Conservation (phyloP, 192 early-diverging fungal species). For the Coemansia sp. region DNA sequence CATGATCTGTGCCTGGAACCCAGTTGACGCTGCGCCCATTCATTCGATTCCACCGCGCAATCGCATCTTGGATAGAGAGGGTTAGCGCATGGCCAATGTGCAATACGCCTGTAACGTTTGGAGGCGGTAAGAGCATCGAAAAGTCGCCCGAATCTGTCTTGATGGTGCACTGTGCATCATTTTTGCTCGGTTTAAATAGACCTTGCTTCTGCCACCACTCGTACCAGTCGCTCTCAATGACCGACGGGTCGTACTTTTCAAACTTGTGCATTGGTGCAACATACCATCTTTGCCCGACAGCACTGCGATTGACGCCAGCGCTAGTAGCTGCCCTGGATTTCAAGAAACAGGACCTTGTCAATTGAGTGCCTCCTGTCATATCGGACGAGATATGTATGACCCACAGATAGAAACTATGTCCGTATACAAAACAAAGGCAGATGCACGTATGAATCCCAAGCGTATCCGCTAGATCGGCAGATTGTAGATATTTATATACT, state of each 20-base stretch:
- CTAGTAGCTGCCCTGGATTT: not conserved
- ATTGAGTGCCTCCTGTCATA: too few relatives aligned
- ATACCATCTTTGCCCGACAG: conserved; percentile 10
- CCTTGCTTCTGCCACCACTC: conserved; percentile 88
- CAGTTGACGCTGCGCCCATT: conserved; percentile 84
- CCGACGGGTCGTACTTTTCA: conserved; percentile 40
- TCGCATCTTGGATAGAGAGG: conserved; percentile 78
- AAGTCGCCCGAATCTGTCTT: conserved; percentile 56
- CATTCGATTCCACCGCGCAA: conserved; percentile 85
- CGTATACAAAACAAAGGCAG: too few relatives aligned
- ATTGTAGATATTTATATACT: too few relatives aligned
- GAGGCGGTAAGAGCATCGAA: conserved; percentile 91
- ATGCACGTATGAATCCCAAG: too few relatives aligned
- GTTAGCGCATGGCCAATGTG: conserved; percentile 95
- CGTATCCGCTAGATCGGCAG: too few relatives aligned
- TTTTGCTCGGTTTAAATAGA: conserved; percentile 58
- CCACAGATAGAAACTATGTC: too few relatives aligned
- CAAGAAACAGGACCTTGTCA: not conserved
- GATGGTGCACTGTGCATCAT: not conserved
- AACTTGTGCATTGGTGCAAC: conserved; percentile 42
- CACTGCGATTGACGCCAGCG: not conserved
- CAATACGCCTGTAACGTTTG: conserved; percentile 94
- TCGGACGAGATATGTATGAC: too few relatives aligned
- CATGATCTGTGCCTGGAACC: conserved; percentile 97
- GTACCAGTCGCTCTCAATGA: conserved; percentile 92